Conservation (phyloP, 768 basidiomycete species). For the Trametes gibbosa region DNA sequence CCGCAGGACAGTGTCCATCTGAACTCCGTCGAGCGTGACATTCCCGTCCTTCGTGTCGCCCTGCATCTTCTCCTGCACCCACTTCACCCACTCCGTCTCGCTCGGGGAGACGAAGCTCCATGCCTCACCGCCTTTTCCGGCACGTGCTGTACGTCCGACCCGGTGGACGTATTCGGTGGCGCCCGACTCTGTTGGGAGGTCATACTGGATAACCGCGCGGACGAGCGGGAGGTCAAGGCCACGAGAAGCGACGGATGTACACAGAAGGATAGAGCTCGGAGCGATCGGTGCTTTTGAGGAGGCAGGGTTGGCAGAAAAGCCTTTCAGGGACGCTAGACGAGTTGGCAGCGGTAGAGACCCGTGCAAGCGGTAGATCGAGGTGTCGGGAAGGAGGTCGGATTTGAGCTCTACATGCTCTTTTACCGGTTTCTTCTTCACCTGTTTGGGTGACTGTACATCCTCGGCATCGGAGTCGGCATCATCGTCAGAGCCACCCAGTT, state of each 20-base stretch:
- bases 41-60: constrained; percentile 35
- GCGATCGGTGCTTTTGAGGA: constrained; percentile 17
- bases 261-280: constrained; percentile 75
- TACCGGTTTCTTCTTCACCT: constrained; percentile 25
- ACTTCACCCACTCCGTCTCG: constrained; percentile 86
- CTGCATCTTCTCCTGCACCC: constrained; percentile 84
- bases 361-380: constrained; percentile 85
- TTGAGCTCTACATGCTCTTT: constrained; percentile 49
- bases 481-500: constrained; percentile 4
- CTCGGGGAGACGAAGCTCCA: constrained; percentile 90
- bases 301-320: constrained; percentile 57
- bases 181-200: constrained; percentile 96
- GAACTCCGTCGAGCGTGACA: constrained; percentile 55
- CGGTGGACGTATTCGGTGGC: constrained; percentile 96
- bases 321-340: constrained; percentile 79
- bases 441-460: constrained; percentile 26
- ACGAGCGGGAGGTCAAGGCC: constrained; percentile 96
- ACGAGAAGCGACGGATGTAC: constrained; percentile 98
- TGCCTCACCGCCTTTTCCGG: constrained; percentile 92
- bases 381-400: constrained; percentile 78
- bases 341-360: constrained; percentile 83
- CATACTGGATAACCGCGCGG: constrained; percentile 92
- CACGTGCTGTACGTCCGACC: constrained; percentile 95
- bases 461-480: constrained; percentile 17
- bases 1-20: constrained; percentile 68